These are phyloP conservation scores for Nicotiana obtusifolia DNA, from an alignment of 257 asterid genomes.

Conservation along the genomic window DNA sequence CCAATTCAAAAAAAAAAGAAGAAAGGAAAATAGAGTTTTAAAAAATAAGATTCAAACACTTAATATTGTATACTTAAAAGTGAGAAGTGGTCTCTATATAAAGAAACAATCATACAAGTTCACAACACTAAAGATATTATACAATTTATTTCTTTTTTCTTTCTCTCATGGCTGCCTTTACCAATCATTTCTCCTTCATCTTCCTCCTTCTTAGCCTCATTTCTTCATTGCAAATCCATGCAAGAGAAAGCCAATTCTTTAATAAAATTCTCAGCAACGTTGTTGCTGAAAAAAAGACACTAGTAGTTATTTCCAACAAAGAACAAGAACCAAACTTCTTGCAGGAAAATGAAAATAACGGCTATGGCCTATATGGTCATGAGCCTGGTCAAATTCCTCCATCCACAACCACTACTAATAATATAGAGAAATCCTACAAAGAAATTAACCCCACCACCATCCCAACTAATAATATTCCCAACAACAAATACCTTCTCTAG, in stretches of 20 bases:
- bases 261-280: slow-evolving; percentile 58
- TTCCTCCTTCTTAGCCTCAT: slow-evolving; percentile 34
- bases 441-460: too few relatives aligned
- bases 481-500: slow-evolving; percentile 49
- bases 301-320: too few relatives aligned
- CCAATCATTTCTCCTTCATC: slow-evolving; percentile 36
- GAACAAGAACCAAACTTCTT: slow-evolving; percentile 34
- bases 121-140: background rate
- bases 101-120: too few relatives aligned
- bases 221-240: slow-evolving; percentile 26
- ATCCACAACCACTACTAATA: too few relatives aligned
- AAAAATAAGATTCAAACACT: too few relatives aligned
- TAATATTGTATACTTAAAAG: too few relatives aligned
- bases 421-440: too few relatives aligned
- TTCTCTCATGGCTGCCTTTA: slow-evolving; percentile 39
- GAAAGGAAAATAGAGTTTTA: too few relatives aligned
- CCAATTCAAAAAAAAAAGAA: too few relatives aligned
- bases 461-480: background rate
- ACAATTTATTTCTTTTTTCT: background rate
- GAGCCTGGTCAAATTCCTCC: too few relatives aligned
- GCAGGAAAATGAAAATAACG: slow-evolving; percentile 41
- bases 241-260: slow-evolving; percentile 71
- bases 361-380: too few relatives aligned
- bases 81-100: too few relatives aligned
- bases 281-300: background rate